These are phyloP conservation scores for Diplodia scrobiculata DNA, from an alignment of 2,329 filamentous ascomycete species.

Conservation along the genomic window DNA sequence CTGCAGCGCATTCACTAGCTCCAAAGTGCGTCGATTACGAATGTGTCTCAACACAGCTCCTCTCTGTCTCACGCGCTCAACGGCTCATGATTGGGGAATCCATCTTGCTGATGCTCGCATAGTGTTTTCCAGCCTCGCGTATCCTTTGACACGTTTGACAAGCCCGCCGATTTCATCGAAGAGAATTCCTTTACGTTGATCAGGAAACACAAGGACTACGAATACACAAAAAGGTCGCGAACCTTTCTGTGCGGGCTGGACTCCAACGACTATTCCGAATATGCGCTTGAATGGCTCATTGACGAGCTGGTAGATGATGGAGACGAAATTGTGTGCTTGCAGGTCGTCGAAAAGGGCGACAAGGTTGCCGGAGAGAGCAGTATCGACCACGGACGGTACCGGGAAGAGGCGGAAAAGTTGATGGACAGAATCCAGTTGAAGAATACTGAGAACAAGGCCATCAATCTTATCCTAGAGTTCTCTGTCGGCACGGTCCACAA, in stretches of 20 bases:
- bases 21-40: conserved; percentile 21
- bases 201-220: conserved; percentile 82
- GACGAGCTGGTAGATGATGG: conserved; percentile 91
- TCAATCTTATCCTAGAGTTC: conserved; percentile 83
- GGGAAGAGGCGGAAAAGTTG: conserved; percentile 71
- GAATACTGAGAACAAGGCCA: conserved; percentile 79
- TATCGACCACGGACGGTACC: conserved; percentile 69
- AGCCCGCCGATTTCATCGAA: conserved; percentile 63
- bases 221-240: conserved; percentile 75
- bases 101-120: conserved; percentile 11
- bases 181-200: conserved; percentile 74
- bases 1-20: not conserved
- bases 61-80: not conserved
- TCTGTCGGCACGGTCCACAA: conserved; percentile 86
- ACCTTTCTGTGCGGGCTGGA: conserved; percentile 91
- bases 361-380: conserved; percentile 64
- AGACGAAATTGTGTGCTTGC: conserved; percentile 87
- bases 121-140: conserved; percentile 68
- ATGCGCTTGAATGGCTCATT: conserved; percentile 87
- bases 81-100: not conserved
- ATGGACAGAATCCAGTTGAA: conserved; percentile 76
- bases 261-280: conserved; percentile 88
- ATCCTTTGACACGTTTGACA: conserved; percentile 74
- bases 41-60: not conserved
- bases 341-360: conserved; percentile 81